Conservation (phyloP, 202 grass and related monocot genomes). For the Sporobolus alterniflorus region DNA sequence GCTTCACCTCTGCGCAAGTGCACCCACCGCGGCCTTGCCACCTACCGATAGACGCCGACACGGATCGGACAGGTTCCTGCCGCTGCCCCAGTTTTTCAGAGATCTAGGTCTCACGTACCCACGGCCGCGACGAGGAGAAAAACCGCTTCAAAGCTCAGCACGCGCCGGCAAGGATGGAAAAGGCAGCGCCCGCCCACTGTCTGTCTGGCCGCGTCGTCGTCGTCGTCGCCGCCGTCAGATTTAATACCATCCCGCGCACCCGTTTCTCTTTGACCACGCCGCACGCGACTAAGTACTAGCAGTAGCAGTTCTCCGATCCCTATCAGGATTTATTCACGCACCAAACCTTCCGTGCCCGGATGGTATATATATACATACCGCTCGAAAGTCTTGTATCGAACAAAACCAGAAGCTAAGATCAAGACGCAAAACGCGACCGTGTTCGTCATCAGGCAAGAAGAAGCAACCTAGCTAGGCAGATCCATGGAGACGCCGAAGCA, state of each 20-base stretch:
- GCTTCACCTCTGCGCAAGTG: too few species aligned
- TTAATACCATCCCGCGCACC: not conserved
- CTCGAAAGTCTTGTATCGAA: not conserved
- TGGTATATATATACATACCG: not conserved
- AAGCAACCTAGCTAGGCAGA: not conserved
- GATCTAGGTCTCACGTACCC: too few species aligned
- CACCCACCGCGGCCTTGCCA: too few species aligned
- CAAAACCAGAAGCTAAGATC: not conserved
- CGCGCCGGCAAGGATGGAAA: not conserved
- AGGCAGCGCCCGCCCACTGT: not conserved
- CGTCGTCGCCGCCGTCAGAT: not conserved
- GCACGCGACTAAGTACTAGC: not conserved
- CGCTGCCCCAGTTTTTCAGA: too few species aligned
- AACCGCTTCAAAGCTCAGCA: not conserved
- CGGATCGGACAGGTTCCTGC: too few species aligned
- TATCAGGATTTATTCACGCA: conserved; percentile 10
- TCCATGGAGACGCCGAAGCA: not conserved
- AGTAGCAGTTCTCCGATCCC: not conserved
- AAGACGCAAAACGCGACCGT: not conserved
- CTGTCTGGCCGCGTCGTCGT: not conserved
- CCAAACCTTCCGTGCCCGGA: not conserved
- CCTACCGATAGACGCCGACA: too few species aligned
- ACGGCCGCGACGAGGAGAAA: not conserved
- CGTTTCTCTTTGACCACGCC: conserved; percentile 41
- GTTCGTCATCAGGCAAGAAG: not conserved